Conservation (phyloP, 257 asterid genomes). For the Scutellaria baicalensis region DNA sequence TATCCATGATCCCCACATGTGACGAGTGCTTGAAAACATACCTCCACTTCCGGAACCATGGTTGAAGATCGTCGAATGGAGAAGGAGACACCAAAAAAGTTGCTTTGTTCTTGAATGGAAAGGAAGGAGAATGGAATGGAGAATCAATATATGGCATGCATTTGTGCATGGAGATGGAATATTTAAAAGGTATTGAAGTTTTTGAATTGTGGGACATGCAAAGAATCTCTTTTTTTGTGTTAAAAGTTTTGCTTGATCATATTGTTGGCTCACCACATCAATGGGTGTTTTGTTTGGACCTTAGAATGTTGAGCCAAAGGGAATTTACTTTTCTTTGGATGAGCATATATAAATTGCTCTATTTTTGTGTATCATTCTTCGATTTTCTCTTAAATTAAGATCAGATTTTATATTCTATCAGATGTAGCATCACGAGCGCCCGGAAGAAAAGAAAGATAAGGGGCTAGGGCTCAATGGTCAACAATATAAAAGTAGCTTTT, state of each 20-base stretch:
- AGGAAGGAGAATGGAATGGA: slow-evolving; percentile 21
- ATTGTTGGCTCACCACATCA: slow-evolving; percentile 3
- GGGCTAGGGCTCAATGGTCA: slow-evolving; percentile 8
- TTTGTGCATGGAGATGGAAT: slow-evolving; percentile 54
- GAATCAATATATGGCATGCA: slow-evolving; percentile 59
- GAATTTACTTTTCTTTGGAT: slow-evolving; percentile 14
- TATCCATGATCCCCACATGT: neutral
- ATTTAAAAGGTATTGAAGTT: slow-evolving; percentile 52
- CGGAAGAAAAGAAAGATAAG: neutral
- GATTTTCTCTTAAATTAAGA: neutral
- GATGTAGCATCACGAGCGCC: neutral
- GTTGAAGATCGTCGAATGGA: neutral
- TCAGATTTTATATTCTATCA: neutral
- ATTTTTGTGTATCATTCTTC: neutral
- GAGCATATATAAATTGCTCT: neutral
- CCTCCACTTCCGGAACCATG: slow-evolving; percentile 53
- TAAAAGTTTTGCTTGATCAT: neutral
- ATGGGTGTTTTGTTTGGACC: slow-evolving; percentile 14
- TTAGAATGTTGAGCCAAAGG: slow-evolving; percentile 12
- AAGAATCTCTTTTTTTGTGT: slow-evolving; percentile 49
- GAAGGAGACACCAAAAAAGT: slow-evolving; percentile 14
- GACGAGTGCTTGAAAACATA: slow-evolving; percentile 10
- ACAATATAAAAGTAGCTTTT: slow-evolving; percentile 20
- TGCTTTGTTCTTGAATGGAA: slow-evolving; percentile 22
- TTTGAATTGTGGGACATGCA: slow-evolving; percentile 67